Conservation (phyloP, 73 alveolate genomes). For the Paramecium biaurelia region DNA sequence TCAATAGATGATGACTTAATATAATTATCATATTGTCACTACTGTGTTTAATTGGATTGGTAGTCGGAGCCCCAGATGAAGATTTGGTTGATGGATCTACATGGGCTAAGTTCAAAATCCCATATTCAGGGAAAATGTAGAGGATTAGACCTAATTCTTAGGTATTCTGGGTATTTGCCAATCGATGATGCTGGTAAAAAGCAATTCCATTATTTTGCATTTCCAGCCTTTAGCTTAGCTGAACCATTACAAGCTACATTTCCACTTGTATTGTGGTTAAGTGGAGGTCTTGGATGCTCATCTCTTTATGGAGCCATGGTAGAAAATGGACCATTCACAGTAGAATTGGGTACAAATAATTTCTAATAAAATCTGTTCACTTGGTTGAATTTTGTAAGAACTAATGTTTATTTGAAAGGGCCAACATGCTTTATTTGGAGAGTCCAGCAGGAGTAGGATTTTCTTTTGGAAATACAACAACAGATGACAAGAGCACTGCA, state of each 20-base stretch:
- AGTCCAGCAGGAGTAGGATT: conserved; percentile 59
- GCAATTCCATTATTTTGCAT: conserved; percentile 38
- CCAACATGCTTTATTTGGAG: conserved; percentile 24
- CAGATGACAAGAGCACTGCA: conserved; percentile 72
- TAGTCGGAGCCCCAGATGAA: not conserved
- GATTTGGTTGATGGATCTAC: not conserved
- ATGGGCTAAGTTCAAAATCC: conserved; percentile 1
- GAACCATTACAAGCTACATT: conserved; percentile 55
- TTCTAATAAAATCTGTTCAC: conserved; percentile 71
- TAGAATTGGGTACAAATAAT: conserved; percentile 61
- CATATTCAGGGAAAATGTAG: conserved; percentile 39
- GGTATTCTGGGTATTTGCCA: conserved; percentile 54
- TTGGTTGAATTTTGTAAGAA: conserved; percentile 74
- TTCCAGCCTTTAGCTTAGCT: conserved; percentile 19
- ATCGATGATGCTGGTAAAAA: conserved; percentile 20
- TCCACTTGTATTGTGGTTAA: conserved; percentile 90
- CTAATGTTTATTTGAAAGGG: not conserved
- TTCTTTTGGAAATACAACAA: not conserved
- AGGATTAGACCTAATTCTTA: not conserved
- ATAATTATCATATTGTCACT: conserved; percentile 3
- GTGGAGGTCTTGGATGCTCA: conserved; percentile 97
- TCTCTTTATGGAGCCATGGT: conserved; percentile 82
- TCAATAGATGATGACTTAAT: not conserved
- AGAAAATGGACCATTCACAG: conserved; percentile 91
- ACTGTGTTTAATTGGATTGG: not conserved